Conservation (phyloP, 1,284 basidiomycete genomes). For the Papiliotrema terrestris region DNA sequence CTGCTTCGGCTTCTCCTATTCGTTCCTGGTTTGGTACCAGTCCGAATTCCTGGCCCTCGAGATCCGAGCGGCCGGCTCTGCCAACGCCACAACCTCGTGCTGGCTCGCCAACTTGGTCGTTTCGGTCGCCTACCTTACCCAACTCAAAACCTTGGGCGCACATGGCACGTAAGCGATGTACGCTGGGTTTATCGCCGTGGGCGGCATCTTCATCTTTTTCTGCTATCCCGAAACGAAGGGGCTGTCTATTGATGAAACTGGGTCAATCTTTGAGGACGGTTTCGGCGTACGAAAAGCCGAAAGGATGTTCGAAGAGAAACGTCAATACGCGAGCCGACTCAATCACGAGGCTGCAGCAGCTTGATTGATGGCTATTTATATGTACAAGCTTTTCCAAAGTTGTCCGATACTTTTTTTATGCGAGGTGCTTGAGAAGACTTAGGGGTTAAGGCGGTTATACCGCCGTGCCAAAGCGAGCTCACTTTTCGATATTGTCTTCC, state of each 20-base stretch:
- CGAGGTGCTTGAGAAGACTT: no score
- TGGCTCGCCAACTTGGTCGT: conserved; percentile 26
- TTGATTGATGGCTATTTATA: no score
- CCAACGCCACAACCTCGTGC: conserved; percentile 15
- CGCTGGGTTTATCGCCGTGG: conserved; percentile 15
- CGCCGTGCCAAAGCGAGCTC: no score
- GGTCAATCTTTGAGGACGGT: conserved; percentile 47
- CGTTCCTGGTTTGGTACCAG: conserved; percentile 42
- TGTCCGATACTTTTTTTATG: no score
- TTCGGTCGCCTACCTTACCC: conserved; percentile 18
- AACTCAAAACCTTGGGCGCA: conserved; percentile 16
- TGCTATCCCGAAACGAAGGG: not conserved
- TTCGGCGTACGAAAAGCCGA: conserved; percentile 47
- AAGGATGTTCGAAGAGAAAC: not conserved
- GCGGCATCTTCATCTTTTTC: conserved; percentile 17
- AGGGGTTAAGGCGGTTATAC: no score
- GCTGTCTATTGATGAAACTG: conserved; percentile 68
- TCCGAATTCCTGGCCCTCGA: conserved; percentile 40
- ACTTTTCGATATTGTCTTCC: no score
- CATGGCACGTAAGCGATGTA: conserved; percentile 21
- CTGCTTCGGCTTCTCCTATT: conserved; percentile 39
- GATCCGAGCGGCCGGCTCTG: conserved; percentile 33
- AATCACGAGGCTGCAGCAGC: no score
- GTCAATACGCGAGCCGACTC: no score
- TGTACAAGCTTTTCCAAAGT: no score